A percentile compares a stretch with the other conserved stretches of the same genome.
phyloP scores from a whole-genome alignment of 352 stramenopile species.

The Phytophthora fragariae region DNA sequence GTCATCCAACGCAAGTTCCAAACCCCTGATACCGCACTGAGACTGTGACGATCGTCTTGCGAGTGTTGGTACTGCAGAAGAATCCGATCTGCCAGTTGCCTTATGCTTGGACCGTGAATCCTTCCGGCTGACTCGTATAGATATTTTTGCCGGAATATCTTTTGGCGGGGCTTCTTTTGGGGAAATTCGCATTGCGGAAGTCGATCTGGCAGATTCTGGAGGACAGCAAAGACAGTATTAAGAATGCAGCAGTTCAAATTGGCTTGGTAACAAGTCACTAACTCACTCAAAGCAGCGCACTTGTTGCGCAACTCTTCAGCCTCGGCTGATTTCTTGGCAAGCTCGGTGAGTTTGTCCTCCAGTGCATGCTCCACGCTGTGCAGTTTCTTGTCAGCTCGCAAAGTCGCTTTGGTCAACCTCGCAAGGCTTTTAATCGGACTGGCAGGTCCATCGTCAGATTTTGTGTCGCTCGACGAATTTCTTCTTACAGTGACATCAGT shows the following conservation, averaged over 20 bases:
- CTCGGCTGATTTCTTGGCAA: slow-evolving; percentile 28
- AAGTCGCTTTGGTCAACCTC: slow-evolving; percentile 25
- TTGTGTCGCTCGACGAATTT: not conserved
- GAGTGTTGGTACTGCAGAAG: slow-evolving; percentile 3
- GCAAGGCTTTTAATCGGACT: slow-evolving; percentile 23
- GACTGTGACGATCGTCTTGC: slow-evolving; percentile 12
- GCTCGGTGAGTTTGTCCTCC: slow-evolving; percentile 29
- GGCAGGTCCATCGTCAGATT: slow-evolving; percentile 3
- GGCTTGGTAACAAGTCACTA: not conserved
- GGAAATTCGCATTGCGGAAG: not conserved
- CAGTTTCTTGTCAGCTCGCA: slow-evolving; percentile 25
- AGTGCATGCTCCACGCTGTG: slow-evolving; percentile 23
- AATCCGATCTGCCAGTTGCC: not conserved
- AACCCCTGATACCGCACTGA: slow-evolving; percentile 14
- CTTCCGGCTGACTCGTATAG: not conserved
- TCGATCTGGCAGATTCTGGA: not conserved
- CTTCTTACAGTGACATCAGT: not conserved
- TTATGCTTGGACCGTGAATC: not conserved
- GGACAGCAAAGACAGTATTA: slow-evolving; percentile 2
- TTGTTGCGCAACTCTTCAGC: slow-evolving; percentile 26
- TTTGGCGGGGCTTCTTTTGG: not conserved
- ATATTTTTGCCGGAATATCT: not conserved
- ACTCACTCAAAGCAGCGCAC: slow-evolving; percentile 27
- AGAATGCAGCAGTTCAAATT: not conserved
- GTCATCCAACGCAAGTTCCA: slow-evolving; percentile 31